These are phyloP conservation scores for Populus deltoides DNA, from an alignment of 345 rosid species.

Conservation along the genomic window DNA sequence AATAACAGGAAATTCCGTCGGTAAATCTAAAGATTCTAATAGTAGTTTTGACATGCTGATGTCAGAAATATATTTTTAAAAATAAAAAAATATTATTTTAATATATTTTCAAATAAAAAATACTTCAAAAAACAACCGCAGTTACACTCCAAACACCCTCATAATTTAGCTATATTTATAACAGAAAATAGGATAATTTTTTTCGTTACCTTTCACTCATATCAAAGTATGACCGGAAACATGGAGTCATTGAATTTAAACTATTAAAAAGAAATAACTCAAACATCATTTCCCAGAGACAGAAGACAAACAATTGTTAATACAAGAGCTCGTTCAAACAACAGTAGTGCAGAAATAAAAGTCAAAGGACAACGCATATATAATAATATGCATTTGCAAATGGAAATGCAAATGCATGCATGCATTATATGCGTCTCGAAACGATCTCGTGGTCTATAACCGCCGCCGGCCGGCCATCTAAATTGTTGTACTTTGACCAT, in stretches of 20 bases:
- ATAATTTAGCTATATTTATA: too few species aligned
- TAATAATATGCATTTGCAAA: not conserved
- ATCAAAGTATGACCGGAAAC: too few species aligned
- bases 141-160: rapidly evolving
- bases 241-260: not conserved
- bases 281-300: not conserved
- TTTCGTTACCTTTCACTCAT: not conserved
- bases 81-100: too few species aligned
- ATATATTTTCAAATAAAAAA: too few species aligned
- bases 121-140: too few species aligned
- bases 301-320: not conserved
- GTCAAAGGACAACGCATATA: not conserved
- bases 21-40: too few species aligned
- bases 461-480: not conserved
- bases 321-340: not conserved
- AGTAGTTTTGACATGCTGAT: too few species aligned
- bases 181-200: not conserved
- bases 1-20: rapidly evolving
- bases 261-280: too few species aligned
- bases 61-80: too few species aligned
- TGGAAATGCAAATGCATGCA: not conserved
- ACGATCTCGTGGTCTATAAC: not conserved
- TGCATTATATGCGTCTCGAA: not conserved
- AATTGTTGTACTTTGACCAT: not conserved
- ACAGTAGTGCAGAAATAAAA: not conserved